Evolutionary conservation across 352 stramenopile species (phyloP).

Genomic region (Globisporangium nunn): DNA sequence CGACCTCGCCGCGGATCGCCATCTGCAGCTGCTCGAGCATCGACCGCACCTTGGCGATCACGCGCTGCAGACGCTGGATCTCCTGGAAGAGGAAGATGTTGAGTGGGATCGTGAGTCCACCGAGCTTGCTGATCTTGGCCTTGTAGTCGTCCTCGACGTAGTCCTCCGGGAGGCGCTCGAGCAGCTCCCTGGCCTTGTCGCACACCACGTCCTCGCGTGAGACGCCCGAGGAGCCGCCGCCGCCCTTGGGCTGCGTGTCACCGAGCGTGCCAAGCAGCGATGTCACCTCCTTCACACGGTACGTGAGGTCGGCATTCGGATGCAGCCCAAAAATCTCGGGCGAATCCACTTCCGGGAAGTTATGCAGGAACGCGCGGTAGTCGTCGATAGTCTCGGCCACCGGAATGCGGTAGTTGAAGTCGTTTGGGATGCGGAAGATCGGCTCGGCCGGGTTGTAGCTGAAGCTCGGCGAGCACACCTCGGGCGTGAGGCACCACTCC

Average conservation of each 20-base stretch:
- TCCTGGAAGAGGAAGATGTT: constrained; percentile 99
- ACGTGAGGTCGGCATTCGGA: constrained; percentile 97
- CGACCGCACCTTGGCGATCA: constrained; percentile 94
- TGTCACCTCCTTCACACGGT: constrained; percentile 95
- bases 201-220: constrained; percentile 95
- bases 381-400: constrained; percentile 90
- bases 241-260: constrained; percentile 95
- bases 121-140: constrained; percentile 94
- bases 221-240: constrained; percentile 80
- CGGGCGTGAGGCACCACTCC: constrained; percentile 93
- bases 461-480: constrained; percentile 81
- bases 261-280: constrained; percentile 91
- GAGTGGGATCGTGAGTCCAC: constrained; percentile 93
- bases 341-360: constrained; percentile 95
- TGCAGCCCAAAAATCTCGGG: constrained; percentile 98
- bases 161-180: constrained; percentile 92
- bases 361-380: constrained; percentile 94
- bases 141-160: constrained; percentile 98
- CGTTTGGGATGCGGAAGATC: constrained; percentile 95
- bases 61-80: constrained; percentile 94
- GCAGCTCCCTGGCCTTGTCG: constrained; percentile 93
- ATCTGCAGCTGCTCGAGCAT: constrained; percentile 95
- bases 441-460: constrained; percentile 92
- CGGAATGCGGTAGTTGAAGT: constrained; percentile 95
- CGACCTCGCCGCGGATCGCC: constrained; percentile 96